phyloP scores from a whole-genome alignment of 371 early-diverging fungal species.

The Apophysomyces variabilis region DNA sequence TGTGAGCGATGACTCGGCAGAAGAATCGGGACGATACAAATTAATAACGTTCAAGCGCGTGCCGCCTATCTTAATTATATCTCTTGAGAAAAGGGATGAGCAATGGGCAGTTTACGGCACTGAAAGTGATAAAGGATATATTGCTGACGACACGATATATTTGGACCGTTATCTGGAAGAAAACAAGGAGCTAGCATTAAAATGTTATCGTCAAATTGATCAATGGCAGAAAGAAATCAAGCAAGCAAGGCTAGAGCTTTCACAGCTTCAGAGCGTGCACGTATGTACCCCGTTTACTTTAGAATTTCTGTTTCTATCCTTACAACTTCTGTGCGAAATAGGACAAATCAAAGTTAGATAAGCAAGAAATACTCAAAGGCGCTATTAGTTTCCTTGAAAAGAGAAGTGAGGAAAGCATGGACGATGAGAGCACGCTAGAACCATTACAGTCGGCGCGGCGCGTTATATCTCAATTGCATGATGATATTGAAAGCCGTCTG shows the following conservation, averaged over 20 bases:
- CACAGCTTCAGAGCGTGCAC: not conserved
- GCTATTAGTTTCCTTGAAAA: slow-evolving; percentile 29
- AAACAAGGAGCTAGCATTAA: slow-evolving; percentile 31
- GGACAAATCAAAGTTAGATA: slow-evolving; percentile 11
- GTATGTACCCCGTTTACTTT: not conserved
- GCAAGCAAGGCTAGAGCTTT: slow-evolving; percentile 14
- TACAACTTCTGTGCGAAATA: not conserved
- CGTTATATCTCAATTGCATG: slow-evolving; percentile 10
- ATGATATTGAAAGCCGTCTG: slow-evolving; percentile 17
- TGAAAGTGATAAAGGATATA: slow-evolving; percentile 15
- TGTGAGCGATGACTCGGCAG: slow-evolving; percentile 2
- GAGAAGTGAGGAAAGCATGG: not conserved
- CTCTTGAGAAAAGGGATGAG: slow-evolving; percentile 28
- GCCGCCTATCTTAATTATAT: slow-evolving; percentile 43
- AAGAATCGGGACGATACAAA: slow-evolving; percentile 16
- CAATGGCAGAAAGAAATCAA: slow-evolving; percentile 26
- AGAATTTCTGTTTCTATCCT: not conserved
- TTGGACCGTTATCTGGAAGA: slow-evolving; percentile 44
- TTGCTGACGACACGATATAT: slow-evolving; percentile 39
- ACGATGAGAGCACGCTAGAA: not conserved
- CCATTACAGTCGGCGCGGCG: not conserved
- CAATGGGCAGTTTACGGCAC: not conserved
- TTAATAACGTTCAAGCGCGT: slow-evolving; percentile 40
- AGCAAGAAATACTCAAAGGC: slow-evolving; percentile 22
- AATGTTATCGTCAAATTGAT: slow-evolving; percentile 33